Evolutionary conservation across 768 basidiomycete species (phyloP).

Genomic region (Leucocoprinus sp.): DNA sequence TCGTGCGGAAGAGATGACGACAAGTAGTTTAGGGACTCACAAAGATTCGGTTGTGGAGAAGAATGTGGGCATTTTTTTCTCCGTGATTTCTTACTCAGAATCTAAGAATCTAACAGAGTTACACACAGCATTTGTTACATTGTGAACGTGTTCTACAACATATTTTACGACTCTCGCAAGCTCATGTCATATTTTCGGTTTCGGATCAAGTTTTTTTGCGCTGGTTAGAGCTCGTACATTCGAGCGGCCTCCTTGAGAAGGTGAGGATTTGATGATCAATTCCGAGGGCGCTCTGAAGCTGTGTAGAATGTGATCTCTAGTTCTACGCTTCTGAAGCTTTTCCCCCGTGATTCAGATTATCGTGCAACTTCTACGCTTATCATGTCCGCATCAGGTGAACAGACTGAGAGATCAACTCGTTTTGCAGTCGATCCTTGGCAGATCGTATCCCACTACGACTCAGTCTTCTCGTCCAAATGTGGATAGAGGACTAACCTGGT

Average conservation of each 20-base stretch:
- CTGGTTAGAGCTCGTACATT: conserved; percentile 47
- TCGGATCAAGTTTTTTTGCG: conserved; percentile 45
- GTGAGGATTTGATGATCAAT: conserved; percentile 21
- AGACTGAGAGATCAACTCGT: conserved; percentile 21
- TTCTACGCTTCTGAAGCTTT: conserved; percentile 42
- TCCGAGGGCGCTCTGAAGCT: background rate
- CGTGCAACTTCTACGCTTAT: conserved; percentile 24
- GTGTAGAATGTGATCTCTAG: conserved; percentile 27
- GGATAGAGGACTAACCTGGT: conserved; percentile 44
- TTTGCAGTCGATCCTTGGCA: conserved; percentile 46
- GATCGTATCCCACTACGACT: conserved; percentile 36
- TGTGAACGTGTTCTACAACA: conserved; percentile 42
- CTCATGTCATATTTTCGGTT: conserved; percentile 42
- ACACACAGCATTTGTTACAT: conserved; percentile 8
- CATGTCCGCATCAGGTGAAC: conserved; percentile 3
- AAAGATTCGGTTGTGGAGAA: background rate
- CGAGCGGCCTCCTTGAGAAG: conserved; percentile 25
- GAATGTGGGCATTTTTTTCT: conserved; percentile 10
- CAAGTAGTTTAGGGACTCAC: conserved; percentile 3
- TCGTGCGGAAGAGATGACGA: conserved; percentile 1
- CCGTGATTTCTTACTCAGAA: background rate
- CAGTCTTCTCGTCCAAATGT: conserved; percentile 34
- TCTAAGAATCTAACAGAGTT: too few relatives aligned
- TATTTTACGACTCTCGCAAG: conserved; percentile 39
- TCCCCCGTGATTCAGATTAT: conserved; percentile 45